Evolutionary conservation across 2,329 filamentous ascomycete genomes (phyloP).

Genomic region (Exserohilum turcica): DNA sequence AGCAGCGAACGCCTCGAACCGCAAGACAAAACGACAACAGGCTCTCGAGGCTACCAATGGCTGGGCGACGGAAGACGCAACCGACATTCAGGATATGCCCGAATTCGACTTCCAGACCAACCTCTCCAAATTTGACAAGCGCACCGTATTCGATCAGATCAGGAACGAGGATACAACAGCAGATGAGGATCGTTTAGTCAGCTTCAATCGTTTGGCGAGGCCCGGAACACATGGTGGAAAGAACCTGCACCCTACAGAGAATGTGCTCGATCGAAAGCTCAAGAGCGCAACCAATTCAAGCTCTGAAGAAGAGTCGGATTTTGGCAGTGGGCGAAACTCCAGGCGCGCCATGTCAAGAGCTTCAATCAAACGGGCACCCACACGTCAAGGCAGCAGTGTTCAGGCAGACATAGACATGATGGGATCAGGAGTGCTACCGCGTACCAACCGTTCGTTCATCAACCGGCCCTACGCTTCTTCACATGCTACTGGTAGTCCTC

Average conservation of each 20-base stretch:
- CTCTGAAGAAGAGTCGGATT: conserved; percentile 47
- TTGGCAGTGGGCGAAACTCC: conserved; percentile 47
- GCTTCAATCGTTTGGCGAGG: conserved; percentile 72
- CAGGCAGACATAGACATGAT: conserved; percentile 45
- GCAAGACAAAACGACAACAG: conserved; percentile 54
- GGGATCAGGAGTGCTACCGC: conserved; percentile 38
- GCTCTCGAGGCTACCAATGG: conserved; percentile 70
- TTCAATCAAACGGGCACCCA: conserved; percentile 47
- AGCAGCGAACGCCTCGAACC: conserved; percentile 46
- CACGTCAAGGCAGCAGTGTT: conserved; percentile 49
- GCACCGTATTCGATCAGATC: conserved; percentile 88
- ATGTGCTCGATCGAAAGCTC: conserved; percentile 71
- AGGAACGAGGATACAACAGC: conserved; percentile 84
- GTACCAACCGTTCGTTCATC: conserved; percentile 39
- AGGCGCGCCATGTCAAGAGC: conserved; percentile 48
- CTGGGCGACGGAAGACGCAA: conserved; percentile 95
- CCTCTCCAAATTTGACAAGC: conserved; percentile 93
- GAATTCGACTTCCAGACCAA: conserved; percentile 94
- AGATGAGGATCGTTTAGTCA: conserved; percentile 88
- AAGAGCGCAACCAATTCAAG: conserved; percentile 44
- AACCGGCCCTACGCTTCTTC: conserved; percentile 45
- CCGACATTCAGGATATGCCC: conserved; percentile 87
- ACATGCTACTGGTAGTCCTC: conserved; percentile 44
- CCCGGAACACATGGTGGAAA: conserved; percentile 69
- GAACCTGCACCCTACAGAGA: conserved; percentile 90